Evolutionary conservation across 139 green algal species (phyloP).

Genomic region (Tetratostichococcus sp.): DNA sequence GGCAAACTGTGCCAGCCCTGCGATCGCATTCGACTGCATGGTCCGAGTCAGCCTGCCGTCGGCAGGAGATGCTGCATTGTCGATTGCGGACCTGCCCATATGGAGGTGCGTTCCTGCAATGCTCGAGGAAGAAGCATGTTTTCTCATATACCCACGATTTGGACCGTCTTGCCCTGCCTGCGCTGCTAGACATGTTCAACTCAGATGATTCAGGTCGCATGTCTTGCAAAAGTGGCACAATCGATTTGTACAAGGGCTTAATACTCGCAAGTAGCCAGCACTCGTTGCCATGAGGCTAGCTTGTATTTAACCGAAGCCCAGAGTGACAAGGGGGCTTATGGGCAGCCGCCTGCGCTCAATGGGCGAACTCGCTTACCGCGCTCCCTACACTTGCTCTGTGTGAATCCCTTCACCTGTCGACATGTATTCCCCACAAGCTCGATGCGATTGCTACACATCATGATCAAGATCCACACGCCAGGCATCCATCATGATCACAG

Average conservation of each 20-base stretch:
- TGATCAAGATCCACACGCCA: too few species aligned
- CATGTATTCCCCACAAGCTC: too few species aligned
- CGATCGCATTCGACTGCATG: slow-evolving; percentile 54
- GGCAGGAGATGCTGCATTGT: not conserved
- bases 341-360: not conserved
- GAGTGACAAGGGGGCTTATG: not conserved
- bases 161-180: too few species aligned
- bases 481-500: too few species aligned
- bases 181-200: too few species aligned
- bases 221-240: too few species aligned
- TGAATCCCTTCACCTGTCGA: too few species aligned
- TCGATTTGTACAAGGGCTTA: too few species aligned
- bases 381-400: not conserved
- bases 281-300: not conserved
- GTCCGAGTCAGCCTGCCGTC: slow-evolving; percentile 38
- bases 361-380: not conserved
- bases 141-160: too few species aligned
- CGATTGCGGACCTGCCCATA: slow-evolving; percentile 1
- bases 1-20: not conserved
- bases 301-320: not conserved
- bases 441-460: too few species aligned
- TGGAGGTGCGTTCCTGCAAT: slow-evolving; percentile 11
- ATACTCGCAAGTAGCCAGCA: not conserved
- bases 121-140: too few species aligned
- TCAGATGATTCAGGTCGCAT: too few species aligned